phyloP scores from a whole-genome alignment of 1,139 yeast species.

The Cylindricascospora bacillispora region DNA sequence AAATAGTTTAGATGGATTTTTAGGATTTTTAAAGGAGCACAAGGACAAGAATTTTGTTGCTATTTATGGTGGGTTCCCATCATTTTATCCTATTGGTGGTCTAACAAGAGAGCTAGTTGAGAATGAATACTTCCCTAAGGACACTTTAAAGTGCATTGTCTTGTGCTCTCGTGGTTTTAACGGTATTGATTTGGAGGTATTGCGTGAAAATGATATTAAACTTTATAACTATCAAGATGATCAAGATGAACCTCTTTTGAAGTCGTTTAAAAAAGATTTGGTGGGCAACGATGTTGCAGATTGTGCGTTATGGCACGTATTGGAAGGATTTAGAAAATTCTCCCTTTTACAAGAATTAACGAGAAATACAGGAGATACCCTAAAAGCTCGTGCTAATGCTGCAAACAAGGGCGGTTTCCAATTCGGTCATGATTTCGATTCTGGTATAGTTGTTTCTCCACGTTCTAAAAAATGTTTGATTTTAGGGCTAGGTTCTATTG shows the following conservation, averaged over 20 bases:
- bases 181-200: conserved; percentile 17
- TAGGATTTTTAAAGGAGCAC: conserved; percentile 10
- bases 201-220: conserved; percentile 11
- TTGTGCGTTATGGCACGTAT: conserved; percentile 51
- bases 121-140: conserved; percentile 12
- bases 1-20: conserved; percentile 10
- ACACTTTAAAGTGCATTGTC: conserved; percentile 14
- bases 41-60: conserved; percentile 14
- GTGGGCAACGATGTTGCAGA: conserved; percentile 61
- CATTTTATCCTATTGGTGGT: conserved; percentile 21
- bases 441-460: conserved; percentile 39
- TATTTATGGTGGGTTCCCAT: conserved; percentile 22
- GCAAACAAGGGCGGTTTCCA: conserved; percentile 22
- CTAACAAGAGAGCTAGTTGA: conserved; percentile 17
- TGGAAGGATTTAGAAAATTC: conserved; percentile 50
- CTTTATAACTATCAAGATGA: conserved; percentile 20
- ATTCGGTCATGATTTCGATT: conserved; percentile 32
- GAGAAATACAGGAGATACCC: conserved; percentile 31
- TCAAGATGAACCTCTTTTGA: conserved; percentile 1
- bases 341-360: conserved; percentile 30
- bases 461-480: conserved; percentile 48
- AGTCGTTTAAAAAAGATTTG: conserved; percentile 8
- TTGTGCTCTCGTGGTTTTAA: conserved; percentile 23
- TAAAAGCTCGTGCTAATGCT: conserved; percentile 19
- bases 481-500: conserved; percentile 72